These are phyloP conservation scores for Phlyctochytrium bullatum DNA, from an alignment of 192 early-diverging fungal genomes.

Conservation along the genomic window DNA sequence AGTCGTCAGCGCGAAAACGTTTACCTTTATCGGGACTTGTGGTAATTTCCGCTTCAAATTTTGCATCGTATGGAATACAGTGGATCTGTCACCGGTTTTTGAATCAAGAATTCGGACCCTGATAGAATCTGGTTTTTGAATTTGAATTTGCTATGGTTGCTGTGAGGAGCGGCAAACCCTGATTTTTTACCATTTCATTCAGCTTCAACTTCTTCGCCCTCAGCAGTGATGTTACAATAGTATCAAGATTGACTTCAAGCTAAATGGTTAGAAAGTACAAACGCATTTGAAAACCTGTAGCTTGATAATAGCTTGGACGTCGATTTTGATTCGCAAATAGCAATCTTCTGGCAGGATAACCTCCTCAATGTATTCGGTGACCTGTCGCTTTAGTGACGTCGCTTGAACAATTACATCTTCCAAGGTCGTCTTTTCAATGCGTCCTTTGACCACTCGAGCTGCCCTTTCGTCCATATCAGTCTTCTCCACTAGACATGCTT, in stretches of 20 bases:
- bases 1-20: not conserved
- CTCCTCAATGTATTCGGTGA: constrained; percentile 93
- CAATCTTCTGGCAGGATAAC: constrained; percentile 73
- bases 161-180: not conserved
- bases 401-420: constrained; percentile 66
- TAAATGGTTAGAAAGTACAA: constrained; percentile 31
- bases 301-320: constrained; percentile 76
- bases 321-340: constrained; percentile 77
- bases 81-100: constrained; percentile 48
- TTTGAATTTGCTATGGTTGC: constrained; percentile 36
- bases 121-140: constrained; percentile 38
- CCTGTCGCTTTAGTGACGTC: too few species aligned
- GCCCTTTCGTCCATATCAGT: constrained; percentile 48
- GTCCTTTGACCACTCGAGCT: constrained; percentile 94
- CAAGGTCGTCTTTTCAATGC: constrained; percentile 88
- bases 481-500: constrained; percentile 61
- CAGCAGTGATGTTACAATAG: constrained; percentile 77
- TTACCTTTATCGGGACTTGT: constrained; percentile 79
- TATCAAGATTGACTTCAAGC: constrained; percentile 78
- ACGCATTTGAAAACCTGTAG: constrained; percentile 57
- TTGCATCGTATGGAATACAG: constrained; percentile 73
- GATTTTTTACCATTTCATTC: constrained; percentile 51
- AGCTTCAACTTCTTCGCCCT: constrained; percentile 86
- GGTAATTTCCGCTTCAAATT: constrained; percentile 80
- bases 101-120: constrained; percentile 31